phyloP scores from a whole-genome alignment of 2,329 filamentous ascomycete species.

The Penicillium sp. region DNA sequence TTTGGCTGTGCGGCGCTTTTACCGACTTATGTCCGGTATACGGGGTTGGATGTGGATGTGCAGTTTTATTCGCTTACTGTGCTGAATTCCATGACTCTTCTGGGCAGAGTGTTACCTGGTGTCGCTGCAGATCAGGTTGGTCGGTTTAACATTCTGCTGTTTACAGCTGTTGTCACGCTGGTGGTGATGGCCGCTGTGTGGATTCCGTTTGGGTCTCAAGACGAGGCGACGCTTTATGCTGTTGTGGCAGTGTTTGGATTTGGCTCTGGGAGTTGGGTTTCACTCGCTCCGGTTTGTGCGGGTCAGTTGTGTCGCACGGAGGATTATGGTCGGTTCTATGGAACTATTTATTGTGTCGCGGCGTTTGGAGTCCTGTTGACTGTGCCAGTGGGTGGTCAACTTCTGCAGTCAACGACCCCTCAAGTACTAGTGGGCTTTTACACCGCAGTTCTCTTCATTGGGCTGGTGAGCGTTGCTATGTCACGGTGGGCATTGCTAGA shows the following conservation, averaged over 20 bases:
- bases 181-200: slow-evolving; percentile 46
- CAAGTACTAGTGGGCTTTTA: slow-evolving; percentile 50
- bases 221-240: slow-evolving; percentile 43
- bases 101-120: slow-evolving; percentile 49
- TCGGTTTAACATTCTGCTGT: slow-evolving; percentile 48
- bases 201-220: slow-evolving; percentile 47
- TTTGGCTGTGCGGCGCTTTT: slow-evolving; percentile 51
- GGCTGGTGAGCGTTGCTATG: slow-evolving; percentile 27
- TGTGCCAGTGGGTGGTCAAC: slow-evolving; percentile 48
- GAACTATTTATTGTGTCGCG: slow-evolving; percentile 50
- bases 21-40: slow-evolving; percentile 46
- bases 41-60: slow-evolving; percentile 39
- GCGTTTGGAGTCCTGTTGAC: slow-evolving; percentile 49
- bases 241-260: slow-evolving; percentile 52
- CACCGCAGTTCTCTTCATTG: slow-evolving; percentile 43
- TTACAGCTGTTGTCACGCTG: slow-evolving; percentile 38
- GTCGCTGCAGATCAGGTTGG: slow-evolving; percentile 47
- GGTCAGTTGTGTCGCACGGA: slow-evolving; percentile 50
- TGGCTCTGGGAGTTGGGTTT: slow-evolving; percentile 52
- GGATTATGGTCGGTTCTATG: slow-evolving; percentile 51
- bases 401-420: slow-evolving; percentile 49
- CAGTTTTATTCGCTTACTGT: slow-evolving; percentile 50
- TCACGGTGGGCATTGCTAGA: slow-evolving; percentile 40
- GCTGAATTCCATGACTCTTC: slow-evolving; percentile 44
- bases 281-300: slow-evolving; percentile 47